Base-by-base conservation (phyloP, 352 stramenopile genomes). In the Phytophthora sp. region DNA sequence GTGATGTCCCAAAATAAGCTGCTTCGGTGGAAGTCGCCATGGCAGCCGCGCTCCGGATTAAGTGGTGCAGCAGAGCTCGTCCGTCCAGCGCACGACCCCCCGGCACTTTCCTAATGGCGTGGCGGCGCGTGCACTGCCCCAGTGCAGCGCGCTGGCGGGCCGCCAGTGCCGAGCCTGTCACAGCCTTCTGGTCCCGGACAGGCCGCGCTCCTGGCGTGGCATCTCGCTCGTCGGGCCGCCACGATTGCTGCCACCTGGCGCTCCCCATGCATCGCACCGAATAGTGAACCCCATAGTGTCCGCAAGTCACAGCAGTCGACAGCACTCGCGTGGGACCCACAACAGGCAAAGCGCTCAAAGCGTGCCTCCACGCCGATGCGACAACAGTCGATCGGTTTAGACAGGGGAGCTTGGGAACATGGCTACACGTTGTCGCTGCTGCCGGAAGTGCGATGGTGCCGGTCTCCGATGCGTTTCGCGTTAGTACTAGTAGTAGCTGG, bases 151-250 rank as follows among this genome's bases (percentile, higher is more conserved):
- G n/a, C n/a, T n/a, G n/a, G n/a, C n/a, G n/a, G n/a, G n/a, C n/a
- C n/a, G n/a, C n/a, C n/a, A n/a, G n/a, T n/a, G n/a, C n/a, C n/a
- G 12, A 18, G n/a, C 27, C 26, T 64, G 55, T 39, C 28, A 37
- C 37, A 59, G 28, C 28, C 34, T 52, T 13, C 26, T 64, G 34
- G 18, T 7, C 38, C 30, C 31, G 12, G 17, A 27, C 54, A 48
- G 30, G 21, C 52, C 42, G 32, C 42, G 24, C 31, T 62, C 59
- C 43, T 68, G 42, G 38, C 60, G 53, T 59, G 54, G 54, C n/a
- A n/a, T n/a, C 17, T 38, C 38, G 49, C 49, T 54, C 57, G 57
- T 39, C 51, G 44, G 27, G 49, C 32, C 30, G 28, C 20, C 17
- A 6, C 27, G 21, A 20, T n/a, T n/a, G n/a, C n/a, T n/a, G n/a